phyloP scores from a whole-genome alignment of 331 rosid species.

The Acacia concinna region DNA sequence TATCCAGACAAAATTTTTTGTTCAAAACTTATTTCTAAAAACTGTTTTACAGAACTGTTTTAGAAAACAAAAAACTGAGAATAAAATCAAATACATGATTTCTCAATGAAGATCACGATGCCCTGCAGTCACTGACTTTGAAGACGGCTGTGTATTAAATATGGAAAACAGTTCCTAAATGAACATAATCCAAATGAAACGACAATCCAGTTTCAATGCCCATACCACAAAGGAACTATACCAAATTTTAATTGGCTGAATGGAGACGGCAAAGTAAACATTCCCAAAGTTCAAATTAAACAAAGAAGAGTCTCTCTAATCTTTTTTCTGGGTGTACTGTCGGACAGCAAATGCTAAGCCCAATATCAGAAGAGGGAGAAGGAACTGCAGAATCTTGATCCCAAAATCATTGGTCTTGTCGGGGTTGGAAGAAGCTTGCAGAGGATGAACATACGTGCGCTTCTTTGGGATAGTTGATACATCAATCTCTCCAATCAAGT shows the following conservation, averaged over 20 bases:
- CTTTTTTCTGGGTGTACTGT: constrained; percentile 84
- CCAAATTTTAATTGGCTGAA: constrained; percentile 25
- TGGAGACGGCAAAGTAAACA: constrained; percentile 33
- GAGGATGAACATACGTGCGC: constrained; percentile 53
- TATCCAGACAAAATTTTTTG: too few relatives aligned
- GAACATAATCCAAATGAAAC: background rate
- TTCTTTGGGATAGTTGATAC: constrained; percentile 59
- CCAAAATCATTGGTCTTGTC: constrained; percentile 70
- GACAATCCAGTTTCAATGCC: constrained; percentile 28
- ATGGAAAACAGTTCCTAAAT: background rate
- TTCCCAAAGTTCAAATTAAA: constrained; percentile 22
- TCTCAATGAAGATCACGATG: constrained; percentile 15
- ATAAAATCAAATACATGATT: too few relatives aligned
- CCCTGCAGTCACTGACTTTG: constrained; percentile 10
- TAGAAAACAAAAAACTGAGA: too few relatives aligned
- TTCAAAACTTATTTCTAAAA: too few relatives aligned
- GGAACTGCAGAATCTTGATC: constrained; percentile 79
- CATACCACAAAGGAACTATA: constrained; percentile 36
- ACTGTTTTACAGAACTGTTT: too few relatives aligned
- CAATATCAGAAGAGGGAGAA: constrained; percentile 86
- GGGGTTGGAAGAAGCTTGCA: constrained; percentile 47
- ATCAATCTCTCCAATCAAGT: constrained; percentile 84
- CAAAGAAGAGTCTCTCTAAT: constrained; percentile 35
- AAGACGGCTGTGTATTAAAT: constrained; percentile 24
- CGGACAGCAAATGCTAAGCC: constrained; percentile 84